These are phyloP conservation scores for Solanum hybrid DNA, from an alignment of 305 asterid species.

Conservation along the genomic window DNA sequence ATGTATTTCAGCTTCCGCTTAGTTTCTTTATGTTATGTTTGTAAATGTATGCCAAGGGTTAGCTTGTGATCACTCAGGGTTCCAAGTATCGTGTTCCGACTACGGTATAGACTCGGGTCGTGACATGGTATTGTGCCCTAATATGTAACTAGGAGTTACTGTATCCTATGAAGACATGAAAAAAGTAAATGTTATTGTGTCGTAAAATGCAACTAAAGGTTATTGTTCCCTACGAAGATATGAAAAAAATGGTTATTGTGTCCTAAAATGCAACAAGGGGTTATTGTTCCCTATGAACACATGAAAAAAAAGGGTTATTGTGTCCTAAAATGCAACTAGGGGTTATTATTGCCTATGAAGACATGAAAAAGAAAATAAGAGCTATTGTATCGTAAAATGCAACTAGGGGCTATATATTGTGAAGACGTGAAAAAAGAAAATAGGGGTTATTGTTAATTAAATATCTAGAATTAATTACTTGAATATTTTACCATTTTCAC, in stretches of 20 bases:
- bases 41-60: neutral
- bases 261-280: neutral
- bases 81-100: neutral
- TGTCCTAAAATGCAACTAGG: neutral
- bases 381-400: no score
- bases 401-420: neutral
- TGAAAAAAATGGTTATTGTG: neutral
- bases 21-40: neutral
- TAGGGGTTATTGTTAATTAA: neutral
- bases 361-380: neutral
- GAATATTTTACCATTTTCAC: neutral
- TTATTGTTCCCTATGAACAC: neutral
- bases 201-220: neutral
- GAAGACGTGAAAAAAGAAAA: no score
- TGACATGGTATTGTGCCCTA: neutral
- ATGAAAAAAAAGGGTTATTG: neutral
- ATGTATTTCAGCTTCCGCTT: neutral
- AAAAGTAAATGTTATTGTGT: neutral
- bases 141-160: neutral
- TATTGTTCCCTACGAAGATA: neutral
- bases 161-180: neutral
- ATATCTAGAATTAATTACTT: neutral
- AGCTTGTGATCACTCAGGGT: neutral
- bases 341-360: neutral
- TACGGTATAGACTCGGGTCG: neutral